Percentiles rank a stretch among this genome's conserved stretches.
These are phyloP conservation scores for Calonectria pseudoreteaudii DNA, from an alignment of 2,329 filamentous ascomycete species.

Conservation along the genomic window DNA sequence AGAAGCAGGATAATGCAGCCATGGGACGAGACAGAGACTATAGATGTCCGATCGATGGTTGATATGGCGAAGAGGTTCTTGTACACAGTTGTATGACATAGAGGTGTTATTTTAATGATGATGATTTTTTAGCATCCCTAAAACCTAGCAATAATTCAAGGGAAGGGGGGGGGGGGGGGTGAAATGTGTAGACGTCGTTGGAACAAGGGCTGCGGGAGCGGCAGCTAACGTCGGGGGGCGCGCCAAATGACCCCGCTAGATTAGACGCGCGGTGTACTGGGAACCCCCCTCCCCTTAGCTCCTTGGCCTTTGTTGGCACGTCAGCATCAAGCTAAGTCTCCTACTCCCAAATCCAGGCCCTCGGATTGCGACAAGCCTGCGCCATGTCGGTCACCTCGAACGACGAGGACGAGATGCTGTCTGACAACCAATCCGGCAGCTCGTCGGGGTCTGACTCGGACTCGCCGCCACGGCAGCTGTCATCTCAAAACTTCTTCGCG, in stretches of 20 bases:
- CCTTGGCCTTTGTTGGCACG: not conserved
- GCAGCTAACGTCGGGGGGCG: conserved; percentile 12
- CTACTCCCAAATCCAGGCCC: not conserved
- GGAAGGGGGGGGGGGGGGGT: no score
- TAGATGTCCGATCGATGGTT: conserved; percentile 69
- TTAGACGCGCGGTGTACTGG: conserved; percentile 21
- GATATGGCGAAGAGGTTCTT: conserved; percentile 33
- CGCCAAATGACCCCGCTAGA: conserved; percentile 22
- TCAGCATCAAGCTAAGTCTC: not conserved
- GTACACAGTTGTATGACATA: conserved; percentile 42
- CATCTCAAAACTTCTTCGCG: conserved; percentile 68
- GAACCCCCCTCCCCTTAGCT: not conserved
- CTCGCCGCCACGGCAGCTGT: conserved; percentile 42
- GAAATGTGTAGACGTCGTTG: not conserved
- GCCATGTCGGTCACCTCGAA: conserved; percentile 51
- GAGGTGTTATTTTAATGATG: conserved; percentile 40
- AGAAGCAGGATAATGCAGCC: conserved; percentile 62
- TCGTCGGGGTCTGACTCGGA: conserved; percentile 51
- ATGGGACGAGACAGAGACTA: conserved; percentile 62
- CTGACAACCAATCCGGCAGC: conserved; percentile 47
- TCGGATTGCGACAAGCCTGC: not conserved
- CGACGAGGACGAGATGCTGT: conserved; percentile 52
- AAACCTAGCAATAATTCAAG: not conserved
- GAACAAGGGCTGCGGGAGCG: conserved; percentile 23
- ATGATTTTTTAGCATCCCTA: conserved; percentile 30